Evolutionary conservation across 306 rosid genomes (phyloP), one percentile per base, ranked within the genome.

Genomic region (Citrullus colocynthis): DNA sequence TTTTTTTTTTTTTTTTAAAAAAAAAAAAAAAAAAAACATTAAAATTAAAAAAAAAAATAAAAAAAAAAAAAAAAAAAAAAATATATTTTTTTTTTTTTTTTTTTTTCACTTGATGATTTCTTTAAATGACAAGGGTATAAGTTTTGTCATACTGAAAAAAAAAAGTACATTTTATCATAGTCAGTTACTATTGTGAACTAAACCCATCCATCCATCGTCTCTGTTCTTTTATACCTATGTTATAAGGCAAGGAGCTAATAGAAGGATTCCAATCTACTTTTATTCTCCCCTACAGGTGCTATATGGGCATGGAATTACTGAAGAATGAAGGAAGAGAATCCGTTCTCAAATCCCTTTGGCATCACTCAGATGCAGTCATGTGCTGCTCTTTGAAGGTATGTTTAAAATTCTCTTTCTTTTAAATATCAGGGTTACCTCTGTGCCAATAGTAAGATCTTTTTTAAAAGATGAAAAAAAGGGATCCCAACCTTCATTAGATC

Each of bases 261-360:
- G 74, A 18, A 42, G 97, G 85, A 80, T 63, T 92, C 79, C 42
- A 72, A 17, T 17, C 56, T 30, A 52, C 18, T 52, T 52, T 6
- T 51, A 74, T 32, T 61, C 30, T 39, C 2, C 42, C 69, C 41
- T 37, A 63, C 91, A 95, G 99, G 87, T 92, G 88, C 85, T 95
- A 86, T 88, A 87, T 95, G 2, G 97, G 99, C 65, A 95, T 83
- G 62, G 99, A 95, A 60, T 84, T 95, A 42, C 85, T 92, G n/a
- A 95, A 92, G 87, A 67, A 80, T 69, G 97, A 95, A 81, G 93
- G 91, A 80, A 89, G 85, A 62, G 99, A 92, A 78, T 59, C 96
- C 79, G 75, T 92, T 83, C 97, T 95, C 78, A 90, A 89, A 83
- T 88, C 97, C 83, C 92, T 95, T 63, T 95, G 99, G 99, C 92